These are phyloP conservation scores for Solanum virginianum DNA, from an alignment of 257 asterid genomes.

Conservation along the genomic window DNA sequence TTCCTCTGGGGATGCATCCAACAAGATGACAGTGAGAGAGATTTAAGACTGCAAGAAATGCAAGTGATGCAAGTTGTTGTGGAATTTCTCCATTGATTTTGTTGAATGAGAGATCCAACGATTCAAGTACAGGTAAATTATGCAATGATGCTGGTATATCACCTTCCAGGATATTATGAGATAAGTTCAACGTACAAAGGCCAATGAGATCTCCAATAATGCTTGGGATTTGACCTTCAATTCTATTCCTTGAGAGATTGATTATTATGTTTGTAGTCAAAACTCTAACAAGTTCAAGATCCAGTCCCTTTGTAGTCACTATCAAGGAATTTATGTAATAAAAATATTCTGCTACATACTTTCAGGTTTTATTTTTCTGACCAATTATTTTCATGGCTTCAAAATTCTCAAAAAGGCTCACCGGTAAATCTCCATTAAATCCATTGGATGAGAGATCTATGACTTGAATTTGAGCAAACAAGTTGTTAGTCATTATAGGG, in stretches of 20 bases:
- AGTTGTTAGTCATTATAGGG: not conserved
- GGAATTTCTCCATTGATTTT: not conserved
- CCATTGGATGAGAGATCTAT: not conserved
- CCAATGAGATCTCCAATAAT: not conserved
- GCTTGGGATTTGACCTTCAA: not conserved
- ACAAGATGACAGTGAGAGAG: not conserved
- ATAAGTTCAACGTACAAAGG: not conserved
- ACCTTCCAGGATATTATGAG: not conserved
- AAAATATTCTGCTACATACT: not conserved
- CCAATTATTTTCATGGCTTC: not conserved
- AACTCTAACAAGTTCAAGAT: not conserved
- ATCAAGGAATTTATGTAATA: not conserved
- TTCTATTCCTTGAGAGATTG: not conserved
- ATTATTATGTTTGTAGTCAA: not conserved
- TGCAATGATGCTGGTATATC: not conserved
- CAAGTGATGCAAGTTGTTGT: not conserved
- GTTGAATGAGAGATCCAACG: not conserved
- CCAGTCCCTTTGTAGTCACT: not conserved
- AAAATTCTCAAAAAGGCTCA: not conserved
- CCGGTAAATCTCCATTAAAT: not conserved
- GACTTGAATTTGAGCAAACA: not conserved
- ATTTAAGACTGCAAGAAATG: not conserved
- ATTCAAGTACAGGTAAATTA: not conserved
- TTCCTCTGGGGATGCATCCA: not conserved
- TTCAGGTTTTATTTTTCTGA: too few species aligned